Conservation (phyloP, 2,329 filamentous ascomycete genomes). For the Onygenales sp. region DNA sequence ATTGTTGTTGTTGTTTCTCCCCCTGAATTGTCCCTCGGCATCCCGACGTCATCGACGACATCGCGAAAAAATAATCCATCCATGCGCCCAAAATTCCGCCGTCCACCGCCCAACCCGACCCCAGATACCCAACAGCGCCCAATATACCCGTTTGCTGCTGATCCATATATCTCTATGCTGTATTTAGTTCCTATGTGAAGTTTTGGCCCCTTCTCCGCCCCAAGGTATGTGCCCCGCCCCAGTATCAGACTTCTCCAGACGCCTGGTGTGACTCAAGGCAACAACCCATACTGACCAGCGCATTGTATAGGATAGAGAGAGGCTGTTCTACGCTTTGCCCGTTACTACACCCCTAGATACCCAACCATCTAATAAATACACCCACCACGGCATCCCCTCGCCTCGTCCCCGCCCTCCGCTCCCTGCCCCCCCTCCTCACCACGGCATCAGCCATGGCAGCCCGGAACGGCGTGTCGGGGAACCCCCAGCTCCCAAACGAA, state of each 20-base stretch:
- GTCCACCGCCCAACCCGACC: neutral
- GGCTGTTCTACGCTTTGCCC: no score
- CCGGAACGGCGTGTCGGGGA: neutral
- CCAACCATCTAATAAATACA: neutral
- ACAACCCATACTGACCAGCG: no score
- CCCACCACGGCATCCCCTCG: neutral
- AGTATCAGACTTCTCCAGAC: no score
- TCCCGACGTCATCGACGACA: neutral
- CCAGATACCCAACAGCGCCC: neutral
- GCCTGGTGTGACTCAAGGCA: no score
- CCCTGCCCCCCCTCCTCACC: neutral
- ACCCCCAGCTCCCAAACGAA: neutral
- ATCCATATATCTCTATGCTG: no score
- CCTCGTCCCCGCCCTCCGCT: slow-evolving; percentile 2
- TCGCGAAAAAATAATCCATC: neutral
- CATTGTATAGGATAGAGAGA: no score
- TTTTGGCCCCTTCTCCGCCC: no score
- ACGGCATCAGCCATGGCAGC: neutral
- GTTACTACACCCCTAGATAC: neutral
- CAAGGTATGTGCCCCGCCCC: no score
- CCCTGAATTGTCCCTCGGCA: neutral
- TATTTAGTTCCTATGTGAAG: no score
- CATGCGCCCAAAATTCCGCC: neutral
- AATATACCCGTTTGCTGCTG: neutral
- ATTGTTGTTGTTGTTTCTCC: neutral